Percentiles rank a stretch among this genome's conserved stretches.
Conservation (phyloP, 805 yeast species). For the Wickerhamomyces mucosus region DNA sequence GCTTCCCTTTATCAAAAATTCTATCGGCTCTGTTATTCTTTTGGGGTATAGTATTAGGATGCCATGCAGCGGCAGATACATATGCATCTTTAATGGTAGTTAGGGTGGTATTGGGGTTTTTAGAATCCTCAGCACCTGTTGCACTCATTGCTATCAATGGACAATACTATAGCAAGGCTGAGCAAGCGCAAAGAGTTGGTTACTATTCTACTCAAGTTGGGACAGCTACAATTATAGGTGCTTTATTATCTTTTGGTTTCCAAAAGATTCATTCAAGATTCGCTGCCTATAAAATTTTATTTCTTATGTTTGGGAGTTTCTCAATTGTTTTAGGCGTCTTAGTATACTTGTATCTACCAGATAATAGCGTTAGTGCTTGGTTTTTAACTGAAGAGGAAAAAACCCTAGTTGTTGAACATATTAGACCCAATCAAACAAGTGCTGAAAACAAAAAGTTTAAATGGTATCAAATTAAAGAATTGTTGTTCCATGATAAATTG, state of each 20-base stretch:
- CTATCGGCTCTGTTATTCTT: slow-evolving; percentile 32
- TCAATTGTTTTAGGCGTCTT: slow-evolving; percentile 39
- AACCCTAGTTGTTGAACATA: slow-evolving; percentile 27
- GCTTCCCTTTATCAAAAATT: slow-evolving; percentile 43
- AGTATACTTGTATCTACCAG: slow-evolving; percentile 36
- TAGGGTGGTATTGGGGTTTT: slow-evolving; percentile 39
- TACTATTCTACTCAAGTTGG: slow-evolving; percentile 49
- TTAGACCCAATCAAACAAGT: slow-evolving; percentile 36
- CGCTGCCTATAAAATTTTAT: slow-evolving; percentile 48
- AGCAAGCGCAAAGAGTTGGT: slow-evolving; percentile 44
- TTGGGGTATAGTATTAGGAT: slow-evolving; percentile 43
- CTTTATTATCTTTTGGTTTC: slow-evolving; percentile 38
- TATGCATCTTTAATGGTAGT: slow-evolving; percentile 45
- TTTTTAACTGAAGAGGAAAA: slow-evolving; percentile 31
- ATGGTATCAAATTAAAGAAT: slow-evolving; percentile 30
- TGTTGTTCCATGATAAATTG: slow-evolving; percentile 30
- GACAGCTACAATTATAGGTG: slow-evolving; percentile 34
- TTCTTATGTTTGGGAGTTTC: slow-evolving; percentile 41
- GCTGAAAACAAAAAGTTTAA: slow-evolving; percentile 36
- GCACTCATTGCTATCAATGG: slow-evolving; percentile 45
- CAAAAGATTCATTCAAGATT: slow-evolving; percentile 35
- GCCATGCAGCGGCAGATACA: slow-evolving; percentile 39
- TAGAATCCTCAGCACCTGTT: slow-evolving; percentile 46
- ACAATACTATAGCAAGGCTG: slow-evolving; percentile 46
- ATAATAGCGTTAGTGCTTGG: slow-evolving; percentile 28